Percentiles rank a stretch among this genome's conserved stretches.
Evolutionary conservation across 306 rosid genomes (phyloP).

Genomic region (Prunus padus): DNA sequence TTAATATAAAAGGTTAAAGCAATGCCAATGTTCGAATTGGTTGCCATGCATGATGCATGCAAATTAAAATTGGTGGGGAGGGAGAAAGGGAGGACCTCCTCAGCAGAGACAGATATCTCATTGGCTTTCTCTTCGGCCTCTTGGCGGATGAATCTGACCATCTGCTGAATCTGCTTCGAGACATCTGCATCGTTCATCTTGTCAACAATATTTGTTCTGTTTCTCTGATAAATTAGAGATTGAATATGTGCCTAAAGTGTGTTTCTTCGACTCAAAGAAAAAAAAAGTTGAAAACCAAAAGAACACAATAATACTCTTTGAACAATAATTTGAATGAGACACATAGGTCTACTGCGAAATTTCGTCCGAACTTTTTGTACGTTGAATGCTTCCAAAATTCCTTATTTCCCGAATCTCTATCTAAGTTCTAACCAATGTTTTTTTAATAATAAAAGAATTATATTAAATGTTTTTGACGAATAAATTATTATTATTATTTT

Average conservation of each 20-base stretch:
- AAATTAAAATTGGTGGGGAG: not conserved
- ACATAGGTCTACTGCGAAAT: not conserved
- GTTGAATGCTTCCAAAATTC: not conserved
- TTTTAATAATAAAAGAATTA: no score
- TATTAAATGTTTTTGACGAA: no score
- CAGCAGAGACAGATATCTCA: conserved; percentile 64
- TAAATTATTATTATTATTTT: no score
- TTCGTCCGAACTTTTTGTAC: conserved; percentile 4
- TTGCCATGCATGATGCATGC: not conserved
- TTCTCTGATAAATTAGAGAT: not conserved
- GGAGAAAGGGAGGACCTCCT: conserved; percentile 39
- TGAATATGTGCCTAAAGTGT: no score
- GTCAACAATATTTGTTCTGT: not conserved
- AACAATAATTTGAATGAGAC: no score
- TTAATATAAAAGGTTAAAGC: not conserved
- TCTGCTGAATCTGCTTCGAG: conserved; percentile 73
- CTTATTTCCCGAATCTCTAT: not conserved
- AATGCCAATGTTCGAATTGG: not conserved
- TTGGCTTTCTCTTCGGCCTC: conserved; percentile 80
- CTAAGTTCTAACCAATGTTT: not conserved
- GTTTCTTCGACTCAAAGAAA: no score
- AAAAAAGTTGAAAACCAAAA: no score
- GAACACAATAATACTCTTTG: no score
- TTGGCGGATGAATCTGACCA: conserved; percentile 75
- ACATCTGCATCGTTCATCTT: conserved; percentile 70